Evolutionary conservation across 1,139 yeast genomes (phyloP).

Genomic region (Blastobotrys persicus): DNA sequence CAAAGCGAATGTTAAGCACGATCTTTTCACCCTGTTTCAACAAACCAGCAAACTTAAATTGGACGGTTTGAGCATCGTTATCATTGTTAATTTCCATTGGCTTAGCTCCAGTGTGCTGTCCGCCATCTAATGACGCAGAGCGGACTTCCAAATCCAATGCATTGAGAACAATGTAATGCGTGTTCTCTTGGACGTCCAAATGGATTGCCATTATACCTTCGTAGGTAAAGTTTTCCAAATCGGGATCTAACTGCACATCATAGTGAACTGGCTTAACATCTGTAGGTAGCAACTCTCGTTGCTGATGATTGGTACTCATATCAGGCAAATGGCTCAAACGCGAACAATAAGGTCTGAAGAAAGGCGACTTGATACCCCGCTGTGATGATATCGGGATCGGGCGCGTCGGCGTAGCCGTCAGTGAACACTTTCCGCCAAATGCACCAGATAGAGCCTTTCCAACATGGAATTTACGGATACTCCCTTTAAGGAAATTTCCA

Average conservation of each 20-base stretch:
- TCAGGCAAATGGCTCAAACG: not conserved
- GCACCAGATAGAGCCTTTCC: not conserved
- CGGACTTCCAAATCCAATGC: constrained; percentile 62
- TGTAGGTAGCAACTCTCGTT: constrained; percentile 65
- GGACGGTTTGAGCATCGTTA: constrained; percentile 60
- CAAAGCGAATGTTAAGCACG: constrained; percentile 54
- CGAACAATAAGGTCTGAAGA: constrained; percentile 1
- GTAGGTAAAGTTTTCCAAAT: constrained; percentile 66
- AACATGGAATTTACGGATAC: not conserved
- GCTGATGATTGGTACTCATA: not conserved
- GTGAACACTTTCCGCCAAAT: not conserved
- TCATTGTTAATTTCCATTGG: constrained; percentile 37
- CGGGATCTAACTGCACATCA: constrained; percentile 68
- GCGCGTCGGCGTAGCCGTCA: not conserved
- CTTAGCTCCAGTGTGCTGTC: constrained; percentile 10
- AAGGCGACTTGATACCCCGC: not conserved
- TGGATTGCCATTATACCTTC: constrained; percentile 65
- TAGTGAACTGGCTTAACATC: constrained; percentile 73
- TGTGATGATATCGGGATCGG: not conserved
- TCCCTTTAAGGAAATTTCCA: not conserved
- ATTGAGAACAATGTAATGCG: constrained; percentile 56
- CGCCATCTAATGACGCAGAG: constrained; percentile 24
- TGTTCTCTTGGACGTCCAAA: constrained; percentile 56
- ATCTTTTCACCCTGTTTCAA: constrained; percentile 47
- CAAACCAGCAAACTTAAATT: constrained; percentile 54